Percentiles rank a stretch among this genome's conserved stretches.
Evolutionary conservation across 2,329 filamentous ascomycete genomes (phyloP).

Genomic region (Dactylellina haptotyla): DNA sequence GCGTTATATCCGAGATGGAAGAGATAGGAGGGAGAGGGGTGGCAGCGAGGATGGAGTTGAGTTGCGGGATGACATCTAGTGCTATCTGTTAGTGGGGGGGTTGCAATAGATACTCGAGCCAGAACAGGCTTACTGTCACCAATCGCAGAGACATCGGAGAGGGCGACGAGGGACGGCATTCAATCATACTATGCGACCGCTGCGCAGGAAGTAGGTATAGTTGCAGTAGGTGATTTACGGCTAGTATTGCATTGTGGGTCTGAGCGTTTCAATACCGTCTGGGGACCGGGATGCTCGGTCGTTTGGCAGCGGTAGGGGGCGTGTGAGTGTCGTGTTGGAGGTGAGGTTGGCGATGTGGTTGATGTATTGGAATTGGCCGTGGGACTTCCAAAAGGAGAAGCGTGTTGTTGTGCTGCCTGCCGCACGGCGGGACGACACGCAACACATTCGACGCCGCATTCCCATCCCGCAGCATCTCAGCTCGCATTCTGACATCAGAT

Average conservation of each 20-base stretch:
- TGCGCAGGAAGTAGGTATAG: not conserved
- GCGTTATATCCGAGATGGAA: conserved; percentile 43
- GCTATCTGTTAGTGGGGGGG: conserved; percentile 14
- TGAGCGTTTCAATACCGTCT: not conserved
- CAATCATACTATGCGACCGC: conserved; percentile 51
- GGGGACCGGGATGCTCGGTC: conserved; percentile 4
- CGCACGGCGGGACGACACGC: conserved; percentile 12
- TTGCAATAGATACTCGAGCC: conserved; percentile 4
- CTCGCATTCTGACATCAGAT: not conserved
- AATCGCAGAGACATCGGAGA: conserved; percentile 35
- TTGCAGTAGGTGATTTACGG: not conserved
- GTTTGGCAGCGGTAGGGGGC: not conserved
- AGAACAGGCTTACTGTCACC: conserved; percentile 37
- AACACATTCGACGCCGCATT: conserved; percentile 29
- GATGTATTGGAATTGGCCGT: conserved; percentile 2
- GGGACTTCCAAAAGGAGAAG: conserved; percentile 1
- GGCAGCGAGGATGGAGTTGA: conserved; percentile 43
- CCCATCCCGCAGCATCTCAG: not conserved
- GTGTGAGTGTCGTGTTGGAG: not conserved
- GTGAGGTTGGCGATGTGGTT: conserved; percentile 5
- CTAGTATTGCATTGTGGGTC: conserved; percentile 1
- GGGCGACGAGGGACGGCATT: conserved; percentile 51
- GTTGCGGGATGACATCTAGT: conserved; percentile 50
- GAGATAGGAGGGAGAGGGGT: conserved; percentile 41
- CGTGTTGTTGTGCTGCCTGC: conserved; percentile 20